Conservation (phyloP, 306 rosid genomes). For the Lotus japonicus region DNA sequence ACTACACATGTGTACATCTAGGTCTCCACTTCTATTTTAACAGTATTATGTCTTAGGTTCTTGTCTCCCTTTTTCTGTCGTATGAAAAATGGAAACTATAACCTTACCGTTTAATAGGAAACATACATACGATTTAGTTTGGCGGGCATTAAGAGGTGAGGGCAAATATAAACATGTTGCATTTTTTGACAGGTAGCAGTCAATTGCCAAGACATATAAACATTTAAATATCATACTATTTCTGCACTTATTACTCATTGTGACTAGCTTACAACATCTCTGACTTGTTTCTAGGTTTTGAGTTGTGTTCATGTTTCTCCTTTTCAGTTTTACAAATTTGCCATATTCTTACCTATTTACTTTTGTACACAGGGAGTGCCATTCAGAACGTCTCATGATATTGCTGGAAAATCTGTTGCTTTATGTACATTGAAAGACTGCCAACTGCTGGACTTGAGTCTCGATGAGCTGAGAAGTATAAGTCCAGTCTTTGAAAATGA, state of each 20-base stretch:
- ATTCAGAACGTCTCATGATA: constrained; percentile 91
- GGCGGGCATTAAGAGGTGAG: neutral
- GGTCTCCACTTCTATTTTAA: neutral
- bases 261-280: neutral
- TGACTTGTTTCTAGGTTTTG: neutral
- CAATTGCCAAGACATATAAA: neutral
- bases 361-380: constrained; percentile 67
- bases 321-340: neutral
- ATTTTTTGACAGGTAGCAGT: neutral
- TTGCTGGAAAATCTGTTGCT: constrained; percentile 81
- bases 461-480: constrained; percentile 65
- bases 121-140: neutral
- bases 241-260: neutral
- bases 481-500: constrained; percentile 57
- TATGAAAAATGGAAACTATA: neutral
- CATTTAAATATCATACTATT: neutral
- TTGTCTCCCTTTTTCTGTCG: neutral
- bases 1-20: neutral
- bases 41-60: neutral
- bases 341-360: neutral
- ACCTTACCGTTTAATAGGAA: neutral
- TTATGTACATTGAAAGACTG: constrained; percentile 57
- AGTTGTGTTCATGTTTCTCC: neutral
- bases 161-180: neutral
- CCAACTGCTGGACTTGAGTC: constrained; percentile 60